Percentiles rank a stretch among this genome's conserved stretches.
Conservation (phyloP, 129 eudicot species). For the Chrysanthemum seticuspe region DNA sequence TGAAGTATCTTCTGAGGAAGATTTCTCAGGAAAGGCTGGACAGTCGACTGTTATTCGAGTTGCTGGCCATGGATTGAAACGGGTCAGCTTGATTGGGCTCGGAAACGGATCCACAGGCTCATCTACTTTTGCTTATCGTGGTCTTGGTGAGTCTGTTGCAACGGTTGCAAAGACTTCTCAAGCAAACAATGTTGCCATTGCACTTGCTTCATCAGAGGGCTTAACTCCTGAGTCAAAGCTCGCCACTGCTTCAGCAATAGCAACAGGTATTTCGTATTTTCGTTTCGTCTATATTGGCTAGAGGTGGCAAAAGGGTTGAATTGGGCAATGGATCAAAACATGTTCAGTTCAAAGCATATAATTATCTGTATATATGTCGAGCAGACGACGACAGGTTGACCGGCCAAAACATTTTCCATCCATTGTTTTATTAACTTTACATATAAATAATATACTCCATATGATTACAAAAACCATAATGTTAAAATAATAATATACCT, state of each 20-base stretch:
- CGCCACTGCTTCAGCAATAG: constrained; percentile 69
- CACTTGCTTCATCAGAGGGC: constrained; percentile 72
- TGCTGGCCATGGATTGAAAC: constrained; percentile 69
- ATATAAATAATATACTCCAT: too few species aligned
- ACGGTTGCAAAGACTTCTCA: constrained; percentile 74
- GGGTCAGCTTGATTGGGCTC: constrained; percentile 78
- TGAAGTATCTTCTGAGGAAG: constrained; percentile 81
- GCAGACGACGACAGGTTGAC: too few species aligned
- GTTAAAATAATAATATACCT: too few species aligned
- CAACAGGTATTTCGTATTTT: constrained; percentile 49
- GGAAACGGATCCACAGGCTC: constrained; percentile 55
- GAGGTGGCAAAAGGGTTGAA: neutral
- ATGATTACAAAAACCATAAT: too few species aligned
- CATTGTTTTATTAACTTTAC: too few species aligned
- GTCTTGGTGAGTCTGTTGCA: constrained; percentile 93
- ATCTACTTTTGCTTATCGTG: constrained; percentile 43
- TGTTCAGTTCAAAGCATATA: neutral
- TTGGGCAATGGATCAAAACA: neutral
- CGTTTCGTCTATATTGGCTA: neutral
- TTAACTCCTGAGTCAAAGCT: constrained; percentile 67
- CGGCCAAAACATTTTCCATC: too few species aligned
- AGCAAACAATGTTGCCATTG: constrained; percentile 74
- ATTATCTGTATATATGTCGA: neutral
- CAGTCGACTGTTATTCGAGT: constrained; percentile 77
- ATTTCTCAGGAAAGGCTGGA: constrained; percentile 86